Conservation (phyloP, 176 grass and related monocot genomes). For the Triticum turgidum region DNA sequence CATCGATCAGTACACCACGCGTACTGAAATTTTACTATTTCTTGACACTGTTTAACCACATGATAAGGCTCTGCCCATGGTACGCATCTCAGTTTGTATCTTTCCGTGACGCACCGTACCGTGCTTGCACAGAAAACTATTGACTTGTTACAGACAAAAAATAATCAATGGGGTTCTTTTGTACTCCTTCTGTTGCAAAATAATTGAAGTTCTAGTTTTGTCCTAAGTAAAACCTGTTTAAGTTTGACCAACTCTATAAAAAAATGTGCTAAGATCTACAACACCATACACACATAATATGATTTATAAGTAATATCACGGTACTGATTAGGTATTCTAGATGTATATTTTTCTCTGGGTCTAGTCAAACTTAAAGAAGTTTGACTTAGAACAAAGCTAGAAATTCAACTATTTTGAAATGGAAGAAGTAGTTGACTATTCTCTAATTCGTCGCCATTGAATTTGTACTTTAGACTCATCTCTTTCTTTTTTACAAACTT, state of each 20-base stretch:
- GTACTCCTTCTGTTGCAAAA: no score
- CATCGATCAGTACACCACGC: neutral
- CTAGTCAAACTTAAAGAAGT: no score
- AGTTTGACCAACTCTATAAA: no score
- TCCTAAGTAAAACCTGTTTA: no score
- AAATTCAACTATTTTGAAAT: no score
- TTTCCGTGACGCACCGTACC: neutral
- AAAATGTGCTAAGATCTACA: no score
- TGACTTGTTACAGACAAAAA: neutral
- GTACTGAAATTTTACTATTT: neutral
- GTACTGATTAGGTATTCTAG: no score
- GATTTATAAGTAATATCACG: no score
- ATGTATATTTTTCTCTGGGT: no score
- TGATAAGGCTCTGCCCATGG: neutral
- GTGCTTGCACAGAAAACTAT: constrained; percentile 1
- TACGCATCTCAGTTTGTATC: neutral
- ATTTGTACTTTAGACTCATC: neutral
- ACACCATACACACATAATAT: no score
- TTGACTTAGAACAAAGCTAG: no score
- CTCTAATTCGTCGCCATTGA: neutral
- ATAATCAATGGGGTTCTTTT: neutral
- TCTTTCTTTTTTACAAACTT: neutral
- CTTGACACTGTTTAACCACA: neutral
- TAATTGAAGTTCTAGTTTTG: no score
- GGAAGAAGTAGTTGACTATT: neutral